These are phyloP conservation scores for Saccharum spontaneum DNA, from an alignment of 176 grass and related monocot genomes.

Conservation along the genomic window DNA sequence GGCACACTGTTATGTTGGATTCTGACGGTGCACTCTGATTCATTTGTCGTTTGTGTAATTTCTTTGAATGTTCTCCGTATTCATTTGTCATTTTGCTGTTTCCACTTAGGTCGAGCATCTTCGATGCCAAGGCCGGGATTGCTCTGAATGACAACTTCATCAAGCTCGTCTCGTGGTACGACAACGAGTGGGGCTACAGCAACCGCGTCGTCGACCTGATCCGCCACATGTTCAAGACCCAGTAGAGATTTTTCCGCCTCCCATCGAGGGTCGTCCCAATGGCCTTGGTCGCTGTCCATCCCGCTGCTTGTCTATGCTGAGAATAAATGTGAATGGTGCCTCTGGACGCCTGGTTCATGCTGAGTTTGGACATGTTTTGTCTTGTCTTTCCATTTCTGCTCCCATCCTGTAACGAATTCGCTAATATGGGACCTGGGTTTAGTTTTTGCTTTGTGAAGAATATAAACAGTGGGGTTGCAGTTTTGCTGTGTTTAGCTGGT, in stretches of 20 bases:
- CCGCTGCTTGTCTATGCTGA: slow-evolving; percentile 38
- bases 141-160: slow-evolving; percentile 68
- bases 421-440: slow-evolving; percentile 7
- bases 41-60: no score
- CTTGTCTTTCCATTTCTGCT: slow-evolving; percentile 22
- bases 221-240: slow-evolving; percentile 65
- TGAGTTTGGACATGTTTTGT: slow-evolving; percentile 25
- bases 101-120: slow-evolving; percentile 73
- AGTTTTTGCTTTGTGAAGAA: slow-evolving; percentile 32
- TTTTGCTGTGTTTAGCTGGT: background rate
- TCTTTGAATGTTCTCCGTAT: background rate
- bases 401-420: slow-evolving; percentile 15
- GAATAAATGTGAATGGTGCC: slow-evolving; percentile 58
- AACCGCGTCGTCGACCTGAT: slow-evolving; percentile 73
- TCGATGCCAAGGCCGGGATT: slow-evolving; percentile 85
- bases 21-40: no score
- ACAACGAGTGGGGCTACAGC: slow-evolving; percentile 96
- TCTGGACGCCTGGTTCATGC: slow-evolving; percentile 10
- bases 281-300: background rate
- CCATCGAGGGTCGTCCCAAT: background rate
- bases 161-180: slow-evolving; percentile 82
- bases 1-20: background rate
- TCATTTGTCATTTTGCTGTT: background rate
- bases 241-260: slow-evolving; percentile 25
- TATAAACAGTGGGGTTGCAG: background rate